These are phyloP conservation scores for Schizopora paradoxa DNA, from an alignment of 1,284 basidiomycete genomes.

Conservation along the genomic window DNA sequence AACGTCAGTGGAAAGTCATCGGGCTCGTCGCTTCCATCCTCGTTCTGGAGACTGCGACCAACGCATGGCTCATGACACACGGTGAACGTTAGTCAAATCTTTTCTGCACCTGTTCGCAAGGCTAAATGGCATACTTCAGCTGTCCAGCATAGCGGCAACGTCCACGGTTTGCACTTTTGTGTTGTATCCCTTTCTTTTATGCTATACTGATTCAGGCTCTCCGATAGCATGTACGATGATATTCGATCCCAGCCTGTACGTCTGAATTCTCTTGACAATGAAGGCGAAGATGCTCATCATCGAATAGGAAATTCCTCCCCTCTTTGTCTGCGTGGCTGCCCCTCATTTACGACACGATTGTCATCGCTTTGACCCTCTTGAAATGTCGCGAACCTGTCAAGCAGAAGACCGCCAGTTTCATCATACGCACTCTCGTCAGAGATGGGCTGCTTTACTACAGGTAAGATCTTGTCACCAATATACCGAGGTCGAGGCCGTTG, in stretches of 20 bases:
- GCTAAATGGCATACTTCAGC: not conserved
- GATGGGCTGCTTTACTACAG: conserved; percentile 2
- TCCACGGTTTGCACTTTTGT: not conserved
- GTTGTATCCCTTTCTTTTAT: not conserved
- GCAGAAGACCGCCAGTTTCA: not conserved
- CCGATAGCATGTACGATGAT: conserved; percentile 10
- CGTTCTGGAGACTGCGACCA: not conserved
- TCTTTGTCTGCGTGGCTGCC: conserved; percentile 14
- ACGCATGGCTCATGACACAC: conserved; percentile 9
- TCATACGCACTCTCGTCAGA: not conserved
- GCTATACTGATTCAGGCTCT: not conserved
- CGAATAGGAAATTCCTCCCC: not conserved
- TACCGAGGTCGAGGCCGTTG: not conserved
- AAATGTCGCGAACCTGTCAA: not conserved
- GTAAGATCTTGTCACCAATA: not conserved
- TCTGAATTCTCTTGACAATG: not conserved
- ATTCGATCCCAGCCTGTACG: conserved; percentile 9
- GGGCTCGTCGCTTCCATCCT: not conserved
- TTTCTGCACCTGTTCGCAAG: not conserved
- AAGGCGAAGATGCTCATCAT: not conserved
- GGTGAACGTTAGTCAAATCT: not conserved
- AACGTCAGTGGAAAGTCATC: not conserved
- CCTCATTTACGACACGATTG: conserved; percentile 8
- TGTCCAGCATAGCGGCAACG: not conserved
- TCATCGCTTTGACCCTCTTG: conserved; percentile 8